Base-by-base conservation (phyloP, 768 basidiomycete genomes). In the Mycena rosella region DNA sequence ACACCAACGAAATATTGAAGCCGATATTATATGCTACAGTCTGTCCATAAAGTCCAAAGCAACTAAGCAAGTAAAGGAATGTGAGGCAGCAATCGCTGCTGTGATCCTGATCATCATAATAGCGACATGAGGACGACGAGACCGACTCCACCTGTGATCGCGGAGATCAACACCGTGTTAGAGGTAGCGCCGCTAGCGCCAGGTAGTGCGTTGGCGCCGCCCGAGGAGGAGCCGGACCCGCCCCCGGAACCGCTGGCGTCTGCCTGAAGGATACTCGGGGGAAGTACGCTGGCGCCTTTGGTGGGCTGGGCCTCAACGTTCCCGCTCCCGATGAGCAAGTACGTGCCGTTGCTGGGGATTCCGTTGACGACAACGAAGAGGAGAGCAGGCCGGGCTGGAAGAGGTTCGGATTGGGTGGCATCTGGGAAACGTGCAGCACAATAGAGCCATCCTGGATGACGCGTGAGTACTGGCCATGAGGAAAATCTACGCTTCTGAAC, bases 351-450 rank as follows among this genome's bases (percentile, higher is more conserved):
- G 57, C 89, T 91, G 2, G 96, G 96, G 22, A 98, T 87, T 45
- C 95, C 96, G 68, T 91, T 84, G 67, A 98, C 86, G 49, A 89
- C 91, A 68, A 96, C 92, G 74, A 90, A 98, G 65, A 96, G 64
- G 68, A 96, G 81, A 0, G 88, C 92, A 15, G 96, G 96, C 11
- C 96, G 10, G 97, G 96, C 73, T 92, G 91, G 83, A 98, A 87
- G 73, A 98, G 72, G 75, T 94, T 92, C 17, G 96, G 83, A 78
- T 93, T 95, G 0, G 95, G 92, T 0, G 94, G 94, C 17, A 89
- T 85, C 75, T 96, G 96, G 0, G 91, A 81, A 53, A 94, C 92
- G 76, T 96, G 91, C 3, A 98, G 80, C 10, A 85, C 86, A 69
- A 94, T 89, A 7, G 90, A 88, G 24, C 93, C 92, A 68, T 96